Evolutionary conservation across 2,329 filamentous ascomycete genomes (phyloP).

Genomic region (Epichloe brachyelytri): DNA sequence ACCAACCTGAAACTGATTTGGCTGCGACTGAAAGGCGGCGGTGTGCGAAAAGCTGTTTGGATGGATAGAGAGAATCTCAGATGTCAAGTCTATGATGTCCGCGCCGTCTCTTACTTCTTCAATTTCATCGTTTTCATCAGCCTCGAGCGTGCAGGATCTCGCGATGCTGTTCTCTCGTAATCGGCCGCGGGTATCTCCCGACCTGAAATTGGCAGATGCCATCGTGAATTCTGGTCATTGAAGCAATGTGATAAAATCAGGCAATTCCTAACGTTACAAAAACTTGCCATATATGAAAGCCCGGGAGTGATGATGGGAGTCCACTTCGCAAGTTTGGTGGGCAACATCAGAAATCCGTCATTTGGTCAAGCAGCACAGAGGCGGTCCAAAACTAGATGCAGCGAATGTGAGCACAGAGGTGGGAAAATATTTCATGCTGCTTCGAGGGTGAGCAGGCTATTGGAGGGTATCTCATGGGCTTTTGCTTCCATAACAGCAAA

Average conservation of each 20-base stretch:
- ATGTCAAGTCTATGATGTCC: not conserved
- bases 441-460: not conserved
- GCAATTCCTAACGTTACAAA: not conserved
- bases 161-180: not conserved
- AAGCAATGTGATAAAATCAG: not conserved
- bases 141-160: constrained; percentile 14
- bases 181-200: not conserved
- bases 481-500: too few relatives aligned
- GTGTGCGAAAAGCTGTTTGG: not conserved
- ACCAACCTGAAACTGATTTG: constrained; percentile 9
- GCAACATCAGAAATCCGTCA: too few relatives aligned
- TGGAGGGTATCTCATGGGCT: too few relatives aligned
- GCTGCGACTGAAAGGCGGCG: not conserved
- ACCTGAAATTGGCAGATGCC: not conserved
- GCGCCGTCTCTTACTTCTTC: not conserved
- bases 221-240: not conserved
- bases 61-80: not conserved
- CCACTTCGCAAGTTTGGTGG: not conserved
- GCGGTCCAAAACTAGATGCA: too few relatives aligned
- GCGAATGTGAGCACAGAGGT: not conserved
- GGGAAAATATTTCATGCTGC: not conserved
- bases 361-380: not conserved
- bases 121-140: not conserved
- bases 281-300: not conserved
- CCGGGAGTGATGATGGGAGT: too few relatives aligned